These are phyloP conservation scores for Aspergillus sclerotiicarbonarius DNA, from an alignment of 495 filamentous ascomycete species.

Conservation along the genomic window DNA sequence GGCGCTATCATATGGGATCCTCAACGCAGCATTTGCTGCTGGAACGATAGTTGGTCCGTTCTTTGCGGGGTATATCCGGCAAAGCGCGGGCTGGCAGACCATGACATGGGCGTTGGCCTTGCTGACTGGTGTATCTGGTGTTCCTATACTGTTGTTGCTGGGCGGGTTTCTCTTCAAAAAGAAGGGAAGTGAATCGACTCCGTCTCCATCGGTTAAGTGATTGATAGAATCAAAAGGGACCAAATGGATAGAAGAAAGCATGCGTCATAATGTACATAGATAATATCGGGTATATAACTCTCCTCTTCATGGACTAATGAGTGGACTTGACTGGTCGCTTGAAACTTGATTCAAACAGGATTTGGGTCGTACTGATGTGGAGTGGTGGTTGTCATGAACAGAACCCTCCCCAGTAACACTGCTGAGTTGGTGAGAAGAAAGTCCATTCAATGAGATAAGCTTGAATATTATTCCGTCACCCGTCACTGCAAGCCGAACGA, in stretches of 20 bases:
- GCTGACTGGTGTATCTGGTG: slow-evolving; percentile 21
- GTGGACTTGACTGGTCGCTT: too few species aligned
- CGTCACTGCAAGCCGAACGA: too few species aligned
- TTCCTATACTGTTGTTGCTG: slow-evolving; percentile 25
- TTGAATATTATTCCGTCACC: too few species aligned
- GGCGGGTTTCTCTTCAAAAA: slow-evolving; percentile 18
- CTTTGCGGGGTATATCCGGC: slow-evolving; percentile 56
- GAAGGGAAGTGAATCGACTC: not conserved
- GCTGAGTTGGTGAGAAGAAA: too few species aligned
- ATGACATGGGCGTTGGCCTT: slow-evolving; percentile 36
- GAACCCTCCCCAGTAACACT: too few species aligned
- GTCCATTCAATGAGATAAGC: too few species aligned
- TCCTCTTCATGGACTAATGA: too few species aligned
- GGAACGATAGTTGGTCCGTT: slow-evolving; percentile 59
- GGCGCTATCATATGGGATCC: slow-evolving; percentile 57
- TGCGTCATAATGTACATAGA: not conserved
- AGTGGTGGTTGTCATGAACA: too few species aligned
- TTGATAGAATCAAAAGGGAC: not conserved
- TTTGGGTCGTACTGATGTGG: not conserved
- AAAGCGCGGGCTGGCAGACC: slow-evolving; percentile 56
- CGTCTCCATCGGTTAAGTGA: not conserved
- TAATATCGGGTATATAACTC: not conserved
- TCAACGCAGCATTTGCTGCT: slow-evolving; percentile 53
- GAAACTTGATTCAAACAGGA: not conserved
- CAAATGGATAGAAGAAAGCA: too few species aligned